These are phyloP conservation scores for Blastosporella zonata DNA, from an alignment of 1,284 basidiomycete genomes.

Conservation along the genomic window DNA sequence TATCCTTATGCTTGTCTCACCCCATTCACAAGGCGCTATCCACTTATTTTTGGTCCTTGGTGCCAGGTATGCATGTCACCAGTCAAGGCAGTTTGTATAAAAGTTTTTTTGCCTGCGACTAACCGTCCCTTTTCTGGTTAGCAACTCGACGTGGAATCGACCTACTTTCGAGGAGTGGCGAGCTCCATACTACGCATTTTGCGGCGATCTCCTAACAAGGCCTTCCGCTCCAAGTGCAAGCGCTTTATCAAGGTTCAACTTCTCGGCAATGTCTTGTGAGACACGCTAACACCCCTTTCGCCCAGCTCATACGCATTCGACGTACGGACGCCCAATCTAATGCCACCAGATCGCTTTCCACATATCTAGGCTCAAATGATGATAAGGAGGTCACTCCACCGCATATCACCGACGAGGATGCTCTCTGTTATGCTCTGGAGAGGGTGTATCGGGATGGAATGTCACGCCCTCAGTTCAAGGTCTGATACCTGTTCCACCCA, in stretches of 20 bases:
- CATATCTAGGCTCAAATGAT: conserved; percentile 17
- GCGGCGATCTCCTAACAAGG: conserved; percentile 45
- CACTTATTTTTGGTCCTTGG: conserved; percentile 69
- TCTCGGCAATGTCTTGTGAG: not conserved
- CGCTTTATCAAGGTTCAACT: conserved; percentile 47
- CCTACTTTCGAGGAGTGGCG: conserved; percentile 48
- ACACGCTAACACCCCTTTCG: not conserved
- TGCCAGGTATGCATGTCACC: conserved; percentile 41
- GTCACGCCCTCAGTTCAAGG: conserved; percentile 51
- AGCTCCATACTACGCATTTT: conserved; percentile 51
- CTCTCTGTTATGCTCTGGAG: conserved; percentile 46
- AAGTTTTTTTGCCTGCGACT: not conserved
- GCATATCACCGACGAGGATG: conserved; percentile 30
- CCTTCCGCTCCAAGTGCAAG: conserved; percentile 43
- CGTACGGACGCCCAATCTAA: conserved; percentile 15
- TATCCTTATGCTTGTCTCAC: not conserved
- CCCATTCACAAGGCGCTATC: conserved; percentile 53
- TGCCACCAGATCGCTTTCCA: conserved; percentile 22
- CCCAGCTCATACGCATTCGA: conserved; percentile 16
- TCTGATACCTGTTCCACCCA: conserved; percentile 26
- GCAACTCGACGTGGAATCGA: conserved; percentile 55
- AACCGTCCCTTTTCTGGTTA: conserved; percentile 26
- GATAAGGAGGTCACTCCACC: conserved; percentile 5
- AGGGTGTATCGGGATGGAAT: conserved; percentile 42
- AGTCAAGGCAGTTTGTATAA: conserved; percentile 1